phyloP scores from a whole-genome alignment of 139 green algal species.

The Coelastrella sp. region DNA sequence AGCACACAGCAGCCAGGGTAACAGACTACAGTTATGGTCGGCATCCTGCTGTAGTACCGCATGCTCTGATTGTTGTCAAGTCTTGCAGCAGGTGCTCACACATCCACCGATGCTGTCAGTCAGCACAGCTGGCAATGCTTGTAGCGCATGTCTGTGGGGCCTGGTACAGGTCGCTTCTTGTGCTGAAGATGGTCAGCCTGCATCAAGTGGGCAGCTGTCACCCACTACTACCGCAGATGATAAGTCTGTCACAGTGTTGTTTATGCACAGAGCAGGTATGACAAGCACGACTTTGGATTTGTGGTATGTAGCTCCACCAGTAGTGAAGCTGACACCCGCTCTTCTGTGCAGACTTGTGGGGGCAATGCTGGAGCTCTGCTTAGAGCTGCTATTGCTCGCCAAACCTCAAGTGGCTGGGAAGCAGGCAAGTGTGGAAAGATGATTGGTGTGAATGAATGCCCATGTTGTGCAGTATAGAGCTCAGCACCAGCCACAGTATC shows the following conservation, averaged over 20 bases:
- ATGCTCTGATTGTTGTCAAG: neutral
- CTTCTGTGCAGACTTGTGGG: neutral
- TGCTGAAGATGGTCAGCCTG: neutral
- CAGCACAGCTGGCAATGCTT: neutral
- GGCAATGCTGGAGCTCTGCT: constrained; percentile 18
- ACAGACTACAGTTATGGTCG: neutral
- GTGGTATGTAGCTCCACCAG: neutral
- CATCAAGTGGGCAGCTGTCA: neutral
- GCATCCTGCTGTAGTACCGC: neutral
- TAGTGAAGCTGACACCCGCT: neutral
- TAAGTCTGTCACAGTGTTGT: neutral
- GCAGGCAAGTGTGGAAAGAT: constrained; percentile 16
- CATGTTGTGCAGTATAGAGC: neutral
- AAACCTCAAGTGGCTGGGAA: neutral
- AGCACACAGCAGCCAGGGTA: neutral
- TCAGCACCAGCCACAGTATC: neutral
- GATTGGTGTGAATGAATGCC: neutral
- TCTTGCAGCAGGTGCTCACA: neutral
- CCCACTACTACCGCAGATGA: neutral
- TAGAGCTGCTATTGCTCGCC: neutral
- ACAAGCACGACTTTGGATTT: neutral
- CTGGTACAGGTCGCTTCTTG: neutral
- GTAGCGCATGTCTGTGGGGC: too few species aligned
- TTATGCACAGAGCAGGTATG: neutral
- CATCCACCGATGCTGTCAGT: neutral